Percentiles rank a stretch among this genome's conserved stretches.
These are phyloP conservation scores for Lachnellula arida DNA, from an alignment of 2,329 filamentous ascomycete genomes.

Conservation along the genomic window DNA sequence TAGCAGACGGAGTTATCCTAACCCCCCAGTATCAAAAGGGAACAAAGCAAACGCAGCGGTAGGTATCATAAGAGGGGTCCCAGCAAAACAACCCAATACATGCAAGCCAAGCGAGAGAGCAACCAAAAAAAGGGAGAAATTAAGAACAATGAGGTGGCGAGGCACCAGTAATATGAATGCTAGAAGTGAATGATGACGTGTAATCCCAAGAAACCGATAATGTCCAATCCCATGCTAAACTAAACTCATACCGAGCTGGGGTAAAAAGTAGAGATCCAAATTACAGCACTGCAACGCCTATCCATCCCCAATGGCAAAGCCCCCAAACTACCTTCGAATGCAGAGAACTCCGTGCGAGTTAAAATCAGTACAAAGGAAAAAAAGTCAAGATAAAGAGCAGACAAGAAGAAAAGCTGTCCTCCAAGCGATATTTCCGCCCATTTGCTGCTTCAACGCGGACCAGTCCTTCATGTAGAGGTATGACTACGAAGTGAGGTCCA, in stretches of 20 bases:
- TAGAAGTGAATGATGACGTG: background rate
- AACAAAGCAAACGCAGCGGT: constrained; percentile 1
- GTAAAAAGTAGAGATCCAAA: constrained; percentile 1
- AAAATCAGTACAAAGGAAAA: constrained; percentile 27
- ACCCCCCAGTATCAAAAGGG: background rate
- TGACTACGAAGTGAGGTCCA: constrained; percentile 59
- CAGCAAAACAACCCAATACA: background rate
- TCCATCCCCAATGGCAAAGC: constrained; percentile 14
- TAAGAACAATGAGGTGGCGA: background rate
- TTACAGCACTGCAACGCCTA: constrained; percentile 19
- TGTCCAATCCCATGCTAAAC: constrained; percentile 7
- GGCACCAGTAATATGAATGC: constrained; percentile 4
- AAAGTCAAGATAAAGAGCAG: constrained; percentile 15
- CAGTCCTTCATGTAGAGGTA: background rate
- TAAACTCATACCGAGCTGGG: constrained; percentile 25
- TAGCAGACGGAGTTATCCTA: background rate
- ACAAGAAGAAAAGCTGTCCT: constrained; percentile 12
- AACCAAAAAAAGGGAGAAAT: background rate
- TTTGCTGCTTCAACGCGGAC: background rate
- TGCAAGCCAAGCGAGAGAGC: background rate
- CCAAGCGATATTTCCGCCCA: background rate
- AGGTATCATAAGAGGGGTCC: constrained; percentile 9
- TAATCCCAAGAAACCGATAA: too few species aligned
- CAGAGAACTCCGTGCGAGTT: constrained; percentile 31
- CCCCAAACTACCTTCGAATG: constrained; percentile 29